phyloP scores from a whole-genome alignment of 108 stramenopile genomes.

The Cyclotella baltica region DNA sequence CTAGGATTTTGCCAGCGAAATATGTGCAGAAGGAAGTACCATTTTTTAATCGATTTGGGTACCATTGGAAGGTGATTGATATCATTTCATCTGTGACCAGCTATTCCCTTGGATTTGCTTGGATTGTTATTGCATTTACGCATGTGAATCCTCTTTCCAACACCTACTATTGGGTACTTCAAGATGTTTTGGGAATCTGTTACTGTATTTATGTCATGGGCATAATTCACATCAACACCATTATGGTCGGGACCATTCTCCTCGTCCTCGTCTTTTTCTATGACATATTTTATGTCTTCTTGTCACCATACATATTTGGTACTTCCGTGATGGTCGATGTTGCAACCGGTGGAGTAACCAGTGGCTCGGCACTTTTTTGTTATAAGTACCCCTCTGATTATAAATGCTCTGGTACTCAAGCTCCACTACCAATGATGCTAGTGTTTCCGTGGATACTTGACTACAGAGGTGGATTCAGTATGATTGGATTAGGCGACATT shows the following conservation, averaged over 20 bases:
- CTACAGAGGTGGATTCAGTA: conserved; percentile 80
- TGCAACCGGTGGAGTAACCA: conserved; percentile 73
- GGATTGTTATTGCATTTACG: conserved; percentile 63
- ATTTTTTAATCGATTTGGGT: background rate
- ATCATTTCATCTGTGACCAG: conserved; percentile 45
- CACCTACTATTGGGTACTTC: conserved; percentile 87
- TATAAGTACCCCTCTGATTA: conserved; percentile 89
- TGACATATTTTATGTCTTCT: conserved; percentile 95
- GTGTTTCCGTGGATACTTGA: conserved; percentile 73
- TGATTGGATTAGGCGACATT: conserved; percentile 95
- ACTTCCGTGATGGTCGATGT: conserved; percentile 91
- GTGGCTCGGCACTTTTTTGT: conserved; percentile 74
- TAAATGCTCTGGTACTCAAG: conserved; percentile 71
- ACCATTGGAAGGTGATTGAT: conserved; percentile 35
- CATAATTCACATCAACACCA: conserved; percentile 78
- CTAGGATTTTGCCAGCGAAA: conserved; percentile 15
- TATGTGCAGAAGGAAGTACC: background rate
- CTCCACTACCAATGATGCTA: conserved; percentile 91
- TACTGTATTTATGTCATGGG: conserved; percentile 88
- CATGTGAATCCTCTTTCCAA: conserved; percentile 57
- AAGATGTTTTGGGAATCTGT: conserved; percentile 89
- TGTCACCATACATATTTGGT: conserved; percentile 79
- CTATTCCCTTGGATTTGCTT: conserved; percentile 57
- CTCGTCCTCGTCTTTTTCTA: conserved; percentile 86
- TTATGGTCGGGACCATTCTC: conserved; percentile 84